Evolutionary conservation across 345 rosid species (phyloP).

Genomic region (Acer yangbiense): DNA sequence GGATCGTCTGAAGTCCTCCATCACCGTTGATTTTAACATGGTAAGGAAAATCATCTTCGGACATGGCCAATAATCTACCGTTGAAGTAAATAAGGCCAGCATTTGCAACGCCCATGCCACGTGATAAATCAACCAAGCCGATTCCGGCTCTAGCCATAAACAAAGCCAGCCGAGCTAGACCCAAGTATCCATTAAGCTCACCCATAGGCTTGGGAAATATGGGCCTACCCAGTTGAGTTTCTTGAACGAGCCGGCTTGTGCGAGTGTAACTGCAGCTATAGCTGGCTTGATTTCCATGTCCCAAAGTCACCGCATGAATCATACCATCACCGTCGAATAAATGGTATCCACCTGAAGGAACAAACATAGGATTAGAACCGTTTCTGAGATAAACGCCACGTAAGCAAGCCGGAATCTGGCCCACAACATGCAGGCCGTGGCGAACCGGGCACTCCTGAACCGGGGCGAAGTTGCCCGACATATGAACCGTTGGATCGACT

Average conservation of each 20-base stretch:
- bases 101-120: slow-evolving; percentile 75
- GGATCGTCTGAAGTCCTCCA: slow-evolving; percentile 59
- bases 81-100: slow-evolving; percentile 65
- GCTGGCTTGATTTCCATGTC: slow-evolving; percentile 41
- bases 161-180: slow-evolving; percentile 58
- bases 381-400: slow-evolving; percentile 67
- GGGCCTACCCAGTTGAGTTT: slow-evolving; percentile 50
- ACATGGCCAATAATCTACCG: slow-evolving; percentile 74
- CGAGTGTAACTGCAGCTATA: slow-evolving; percentile 66
- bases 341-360: slow-evolving; percentile 68
- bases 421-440: slow-evolving; percentile 49
- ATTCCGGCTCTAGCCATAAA: slow-evolving; percentile 53
- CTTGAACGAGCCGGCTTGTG: slow-evolving; percentile 66
- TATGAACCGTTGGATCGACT: slow-evolving; percentile 50
- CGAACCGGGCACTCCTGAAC: slow-evolving; percentile 69
- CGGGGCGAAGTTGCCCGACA: slow-evolving; percentile 73
- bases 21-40: slow-evolving; percentile 47
- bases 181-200: slow-evolving; percentile 75
- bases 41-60: slow-evolving; percentile 82
- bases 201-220: slow-evolving; percentile 79
- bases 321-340: slow-evolving; percentile 88
- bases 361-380: slow-evolving; percentile 70
- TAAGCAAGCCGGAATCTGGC: slow-evolving; percentile 55
- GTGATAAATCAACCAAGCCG: slow-evolving; percentile 56
- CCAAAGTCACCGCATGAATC: slow-evolving; percentile 72